Evolutionary conservation across 2,329 filamentous ascomycete species (phyloP).

Genomic region (Colletotrichum sp.): DNA sequence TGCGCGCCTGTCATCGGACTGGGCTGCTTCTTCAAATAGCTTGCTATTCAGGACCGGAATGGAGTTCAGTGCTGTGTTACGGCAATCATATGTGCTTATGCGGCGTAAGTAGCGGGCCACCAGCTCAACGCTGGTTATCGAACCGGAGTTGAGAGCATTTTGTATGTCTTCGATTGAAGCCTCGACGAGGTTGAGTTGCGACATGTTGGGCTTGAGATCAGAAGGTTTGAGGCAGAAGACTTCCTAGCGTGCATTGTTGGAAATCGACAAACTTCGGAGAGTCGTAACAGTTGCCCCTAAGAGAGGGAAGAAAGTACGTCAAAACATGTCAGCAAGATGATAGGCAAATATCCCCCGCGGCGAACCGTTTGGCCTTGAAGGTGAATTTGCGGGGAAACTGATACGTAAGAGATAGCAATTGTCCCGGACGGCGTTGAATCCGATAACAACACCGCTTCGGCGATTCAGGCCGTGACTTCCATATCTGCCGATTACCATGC

Average conservation of each 20-base stretch:
- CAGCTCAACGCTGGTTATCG: constrained; percentile 30
- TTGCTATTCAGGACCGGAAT: constrained; percentile 27
- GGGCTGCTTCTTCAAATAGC: constrained; percentile 28
- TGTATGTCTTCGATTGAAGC: constrained; percentile 29
- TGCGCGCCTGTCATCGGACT: constrained; percentile 30
- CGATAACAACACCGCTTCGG: background rate
- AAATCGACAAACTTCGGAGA: background rate
- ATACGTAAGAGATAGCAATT: background rate
- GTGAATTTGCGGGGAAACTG: background rate
- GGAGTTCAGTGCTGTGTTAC: constrained; percentile 27
- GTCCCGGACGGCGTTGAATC: background rate
- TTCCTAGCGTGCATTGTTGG: background rate
- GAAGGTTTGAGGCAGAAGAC: background rate
- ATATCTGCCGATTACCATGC: background rate
- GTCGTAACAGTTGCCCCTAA: background rate
- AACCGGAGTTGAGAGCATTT: constrained; percentile 18
- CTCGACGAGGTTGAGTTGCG: constrained; percentile 25
- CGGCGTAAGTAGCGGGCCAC: constrained; percentile 28
- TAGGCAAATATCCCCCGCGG: background rate
- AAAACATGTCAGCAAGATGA: background rate
- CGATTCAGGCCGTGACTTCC: background rate
- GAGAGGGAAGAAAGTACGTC: background rate
- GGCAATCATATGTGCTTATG: constrained; percentile 28
- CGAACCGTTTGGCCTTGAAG: accelerated
- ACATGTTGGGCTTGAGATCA: background rate